phyloP scores from a whole-genome alignment of 163 green algal species.

The Prototheca cutis region DNA sequence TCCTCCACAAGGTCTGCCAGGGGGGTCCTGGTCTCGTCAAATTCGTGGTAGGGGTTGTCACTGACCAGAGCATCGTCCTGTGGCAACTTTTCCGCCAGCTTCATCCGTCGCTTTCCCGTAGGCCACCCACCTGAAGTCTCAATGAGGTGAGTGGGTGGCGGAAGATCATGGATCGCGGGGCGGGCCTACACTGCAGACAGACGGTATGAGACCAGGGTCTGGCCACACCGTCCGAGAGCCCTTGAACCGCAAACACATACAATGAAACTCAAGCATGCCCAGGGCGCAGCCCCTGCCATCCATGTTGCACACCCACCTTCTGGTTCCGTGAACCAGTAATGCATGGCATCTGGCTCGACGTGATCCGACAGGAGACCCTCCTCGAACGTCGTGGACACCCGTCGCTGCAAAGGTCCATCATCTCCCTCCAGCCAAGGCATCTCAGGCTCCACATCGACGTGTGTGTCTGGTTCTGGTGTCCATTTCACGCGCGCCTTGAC shows the following conservation, averaged over 20 bases:
- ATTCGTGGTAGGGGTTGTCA: neutral
- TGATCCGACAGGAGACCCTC: slow-evolving; percentile 24
- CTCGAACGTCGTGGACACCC: slow-evolving; percentile 23
- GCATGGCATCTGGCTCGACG: slow-evolving; percentile 15
- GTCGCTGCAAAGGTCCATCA: slow-evolving; percentile 22
- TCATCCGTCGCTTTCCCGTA: slow-evolving; percentile 4
- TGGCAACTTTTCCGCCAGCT: neutral
- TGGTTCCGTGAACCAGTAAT: slow-evolving; percentile 45
- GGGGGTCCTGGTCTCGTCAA: slow-evolving; percentile 3
- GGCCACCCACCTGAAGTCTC: slow-evolving; percentile 10
- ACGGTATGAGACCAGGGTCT: no score
- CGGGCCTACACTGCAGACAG: no score
- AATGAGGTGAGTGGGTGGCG: neutral
- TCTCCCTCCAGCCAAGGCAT: slow-evolving; percentile 21
- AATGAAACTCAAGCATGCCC: neutral
- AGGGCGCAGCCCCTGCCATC: neutral
- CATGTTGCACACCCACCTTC: slow-evolving; percentile 8
- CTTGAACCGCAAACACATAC: neutral
- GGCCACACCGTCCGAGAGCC: no score
- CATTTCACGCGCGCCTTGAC: neutral
- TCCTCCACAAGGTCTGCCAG: slow-evolving; percentile 15
- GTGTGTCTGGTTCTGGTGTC: slow-evolving; percentile 13
- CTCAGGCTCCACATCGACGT: slow-evolving; percentile 16
- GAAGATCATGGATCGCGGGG: neutral
- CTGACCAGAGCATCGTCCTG: slow-evolving; percentile 1